These are phyloP conservation scores for Lasiosphaeria miniovina DNA, from an alignment of 495 filamentous ascomycete genomes.

Conservation along the genomic window DNA sequence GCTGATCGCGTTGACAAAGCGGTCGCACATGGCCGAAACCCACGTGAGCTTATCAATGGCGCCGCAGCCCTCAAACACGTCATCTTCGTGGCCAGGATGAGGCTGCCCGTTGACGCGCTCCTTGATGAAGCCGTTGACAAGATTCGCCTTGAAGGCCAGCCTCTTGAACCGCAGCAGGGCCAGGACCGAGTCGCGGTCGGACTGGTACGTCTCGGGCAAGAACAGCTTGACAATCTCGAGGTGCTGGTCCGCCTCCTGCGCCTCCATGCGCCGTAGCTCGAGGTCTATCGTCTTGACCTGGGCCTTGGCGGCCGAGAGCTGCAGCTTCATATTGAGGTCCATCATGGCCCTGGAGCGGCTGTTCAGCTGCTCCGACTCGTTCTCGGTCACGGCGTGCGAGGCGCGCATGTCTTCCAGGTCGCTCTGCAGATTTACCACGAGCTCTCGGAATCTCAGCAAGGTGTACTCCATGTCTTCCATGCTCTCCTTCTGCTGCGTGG, in stretches of 20 bases:
- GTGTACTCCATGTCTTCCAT: conserved; percentile 90
- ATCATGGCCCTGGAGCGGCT: conserved; percentile 87
- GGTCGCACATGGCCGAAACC: conserved; percentile 77
- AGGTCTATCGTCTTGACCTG: conserved; percentile 92
- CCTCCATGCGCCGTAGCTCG: conserved; percentile 81
- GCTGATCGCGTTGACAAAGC: conserved; percentile 75
- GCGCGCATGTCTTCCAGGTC: conserved; percentile 90
- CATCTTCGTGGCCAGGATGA: conserved; percentile 60
- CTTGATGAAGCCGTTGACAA: conserved; percentile 76
- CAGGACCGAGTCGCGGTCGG: conserved; percentile 76
- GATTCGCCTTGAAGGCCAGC: conserved; percentile 79
- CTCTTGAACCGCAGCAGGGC: conserved; percentile 84
- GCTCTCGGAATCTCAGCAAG: conserved; percentile 77
- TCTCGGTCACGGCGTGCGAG: conserved; percentile 86
- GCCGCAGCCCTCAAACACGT: conserved; percentile 72
- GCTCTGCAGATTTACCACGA: conserved; percentile 80
- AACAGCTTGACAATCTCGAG: conserved; percentile 82
- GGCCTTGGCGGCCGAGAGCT: conserved; percentile 81
- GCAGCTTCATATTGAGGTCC: conserved; percentile 92
- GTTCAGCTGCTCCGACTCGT: conserved; percentile 82
- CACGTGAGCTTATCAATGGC: conserved; percentile 81
- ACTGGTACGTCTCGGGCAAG: conserved; percentile 80
- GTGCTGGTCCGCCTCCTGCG: conserved; percentile 85
- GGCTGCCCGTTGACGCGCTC: conserved; percentile 62
- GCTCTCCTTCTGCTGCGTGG: conserved; percentile 64